A percentile compares a stretch with the other conserved stretches of the same genome.
These are phyloP conservation scores for Saccharomycopsis sp. DNA, from an alignment of 805 yeast genomes.

Conservation along the genomic window DNA sequence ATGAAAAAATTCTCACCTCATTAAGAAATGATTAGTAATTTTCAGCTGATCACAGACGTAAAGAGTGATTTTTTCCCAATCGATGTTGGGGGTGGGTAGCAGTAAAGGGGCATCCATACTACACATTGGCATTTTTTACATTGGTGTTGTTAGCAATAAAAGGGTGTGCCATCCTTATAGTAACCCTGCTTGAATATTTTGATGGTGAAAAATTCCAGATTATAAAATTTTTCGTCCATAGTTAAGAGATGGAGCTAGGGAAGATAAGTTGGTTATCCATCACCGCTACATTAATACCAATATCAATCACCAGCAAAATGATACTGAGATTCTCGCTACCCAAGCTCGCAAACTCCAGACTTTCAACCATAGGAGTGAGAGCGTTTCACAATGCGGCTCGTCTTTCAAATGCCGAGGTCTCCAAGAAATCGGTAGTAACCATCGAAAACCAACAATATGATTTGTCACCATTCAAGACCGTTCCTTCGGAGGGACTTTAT, in stretches of 20 bases:
- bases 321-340: neutral
- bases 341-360: neutral
- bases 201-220: neutral
- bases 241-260: too few relatives aligned
- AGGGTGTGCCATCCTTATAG: too few relatives aligned
- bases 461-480: constrained; percentile 57
- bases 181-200: neutral
- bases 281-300: too few relatives aligned
- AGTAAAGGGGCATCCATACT: too few relatives aligned
- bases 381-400: neutral
- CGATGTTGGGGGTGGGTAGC: too few relatives aligned
- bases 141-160: neutral
- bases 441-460: constrained; percentile 27
- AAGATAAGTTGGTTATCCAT: too few relatives aligned
- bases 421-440: neutral
- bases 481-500: constrained; percentile 59
- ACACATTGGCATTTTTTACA: too few relatives aligned
- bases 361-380: neutral
- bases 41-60: neutral
- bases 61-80: neutral
- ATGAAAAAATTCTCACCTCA: neutral
- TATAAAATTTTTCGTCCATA: neutral
- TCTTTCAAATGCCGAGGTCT: neutral
- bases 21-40: neutral
- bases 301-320: too few relatives aligned